Percentiles rank a stretch among this genome's conserved stretches.
Evolutionary conservation across 495 filamentous ascomycete species (phyloP).

Genomic region (Cercophora newfieldiana): DNA sequence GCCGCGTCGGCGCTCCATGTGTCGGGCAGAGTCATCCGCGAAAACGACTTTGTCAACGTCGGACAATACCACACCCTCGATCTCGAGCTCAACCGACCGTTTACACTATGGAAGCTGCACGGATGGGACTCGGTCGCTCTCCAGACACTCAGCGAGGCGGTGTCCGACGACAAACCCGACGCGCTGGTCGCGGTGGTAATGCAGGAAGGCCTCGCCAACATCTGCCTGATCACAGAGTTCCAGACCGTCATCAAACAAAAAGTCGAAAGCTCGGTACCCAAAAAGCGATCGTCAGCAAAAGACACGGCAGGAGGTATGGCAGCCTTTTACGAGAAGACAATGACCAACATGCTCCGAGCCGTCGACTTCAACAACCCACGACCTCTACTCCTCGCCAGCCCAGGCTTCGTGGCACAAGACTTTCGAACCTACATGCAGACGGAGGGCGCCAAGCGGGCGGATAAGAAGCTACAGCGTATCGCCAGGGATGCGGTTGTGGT

Average conservation of each 20-base stretch:
- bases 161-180: constrained; percentile 72
- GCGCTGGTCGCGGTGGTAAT: constrained; percentile 88
- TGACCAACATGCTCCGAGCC: constrained; percentile 73
- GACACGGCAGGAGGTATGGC: constrained; percentile 76
- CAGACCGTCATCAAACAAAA: constrained; percentile 86
- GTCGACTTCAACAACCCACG: constrained; percentile 69
- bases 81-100: constrained; percentile 65
- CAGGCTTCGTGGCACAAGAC: constrained; percentile 78
- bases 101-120: constrained; percentile 81
- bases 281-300: constrained; percentile 63
- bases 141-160: constrained; percentile 73
- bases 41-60: constrained; percentile 80
- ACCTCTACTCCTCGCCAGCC: constrained; percentile 84
- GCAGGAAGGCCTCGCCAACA: constrained; percentile 91
- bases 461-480: constrained; percentile 59
- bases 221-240: constrained; percentile 89
- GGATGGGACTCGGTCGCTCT: constrained; percentile 92
- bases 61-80: constrained; percentile 91
- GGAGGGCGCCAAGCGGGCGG: constrained; percentile 64
- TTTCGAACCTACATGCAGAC: constrained; percentile 80
- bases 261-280: constrained; percentile 79
- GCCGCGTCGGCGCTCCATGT: constrained; percentile 82
- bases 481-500: constrained; percentile 70
- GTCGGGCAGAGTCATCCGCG: constrained; percentile 73
- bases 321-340: constrained; percentile 76